Evolutionary conservation across 805 yeast species (phyloP), one percentile per base, ranked within the genome.

Genomic region (Wickerhamiella spandovensis): DNA sequence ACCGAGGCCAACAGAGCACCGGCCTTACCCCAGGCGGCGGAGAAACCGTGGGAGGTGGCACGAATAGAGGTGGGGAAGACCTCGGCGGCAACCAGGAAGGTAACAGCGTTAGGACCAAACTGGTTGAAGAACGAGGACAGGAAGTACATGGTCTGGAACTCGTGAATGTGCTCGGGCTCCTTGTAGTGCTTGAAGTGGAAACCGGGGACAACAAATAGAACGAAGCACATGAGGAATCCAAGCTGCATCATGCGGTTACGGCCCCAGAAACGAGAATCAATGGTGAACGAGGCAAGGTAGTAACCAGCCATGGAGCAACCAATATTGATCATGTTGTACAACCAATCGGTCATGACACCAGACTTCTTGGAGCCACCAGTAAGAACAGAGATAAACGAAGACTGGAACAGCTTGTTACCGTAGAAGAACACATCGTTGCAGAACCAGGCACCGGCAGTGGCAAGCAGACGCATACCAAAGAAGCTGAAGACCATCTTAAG

Each of bases 301-400:
- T 79, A 78, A 54, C 84, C 84, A 52, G 79, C 81, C 57, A 78
- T 68, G 32, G 82, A 73, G 74, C 97, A 96, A 51, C 97, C 97
- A 68, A 64, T 58, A 61, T 67, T 67, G 60, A 67, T 58, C 55
- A 67, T 35, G 56, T 66, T 67, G 58, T 61, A 68, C 50, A 67
- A 53, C 70, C 82, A 74, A 60, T 72, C 69, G 58, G 73, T 65
- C 65, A 77, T 76, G 66, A 78, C 75, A 64, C 68, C 66, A 56
- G 72, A 66, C 37, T 75, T 72, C 46, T 67, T 66, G 23, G 71
- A 53, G 43, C 46, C 45, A 24, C 50, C 49, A 46, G 76, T 69
- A 54, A 78, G 75, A 43, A 74, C 69, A 23, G 67, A 65, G 21
- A 77, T 71, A 51, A 60, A 60, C 37, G 54, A 37, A 24, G 61